Percentiles rank a stretch among this genome's conserved stretches.
These are phyloP conservation scores for Pichia sp. DNA, from an alignment of 1,139 yeast species.

Conservation along the genomic window DNA sequence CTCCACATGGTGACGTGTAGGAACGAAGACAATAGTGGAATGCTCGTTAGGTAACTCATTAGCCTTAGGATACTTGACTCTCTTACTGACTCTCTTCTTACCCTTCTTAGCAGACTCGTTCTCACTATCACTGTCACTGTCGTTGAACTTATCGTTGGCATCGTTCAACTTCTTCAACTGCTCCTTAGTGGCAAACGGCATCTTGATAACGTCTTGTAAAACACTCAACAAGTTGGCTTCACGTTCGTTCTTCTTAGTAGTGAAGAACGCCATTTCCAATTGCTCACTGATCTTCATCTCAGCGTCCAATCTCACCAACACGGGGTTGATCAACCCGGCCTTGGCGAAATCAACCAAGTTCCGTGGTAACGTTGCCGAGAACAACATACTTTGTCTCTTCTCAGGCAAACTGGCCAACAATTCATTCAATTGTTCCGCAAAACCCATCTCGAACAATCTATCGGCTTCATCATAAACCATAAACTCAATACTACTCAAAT, in stretches of 20 bases:
- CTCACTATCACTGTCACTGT: conserved; percentile 50
- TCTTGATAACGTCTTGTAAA: conserved; percentile 78
- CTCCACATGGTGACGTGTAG: conserved; percentile 98
- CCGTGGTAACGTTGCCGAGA: conserved; percentile 94
- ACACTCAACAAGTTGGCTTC: conserved; percentile 81
- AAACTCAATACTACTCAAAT: conserved; percentile 78
- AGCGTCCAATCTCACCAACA: conserved; percentile 86
- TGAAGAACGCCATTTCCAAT: conserved; percentile 84
- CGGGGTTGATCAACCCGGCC: conserved; percentile 92
- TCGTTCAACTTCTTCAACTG: conserved; percentile 52
- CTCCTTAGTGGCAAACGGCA: conserved; percentile 76
- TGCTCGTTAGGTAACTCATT: conserved; percentile 78
- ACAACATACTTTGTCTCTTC: conserved; percentile 80
- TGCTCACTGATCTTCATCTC: conserved; percentile 89
- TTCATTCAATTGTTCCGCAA: conserved; percentile 91
- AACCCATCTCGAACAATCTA: conserved; percentile 95
- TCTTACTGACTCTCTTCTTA: conserved; percentile 38
- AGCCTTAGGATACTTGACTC: conserved; percentile 65
- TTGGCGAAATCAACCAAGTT: conserved; percentile 95
- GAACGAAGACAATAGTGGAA: conserved; percentile 92
- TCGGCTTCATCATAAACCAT: conserved; percentile 99
- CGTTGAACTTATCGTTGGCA: conserved; percentile 45
- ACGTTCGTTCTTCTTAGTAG: conserved; percentile 80
- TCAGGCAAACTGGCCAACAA: conserved; percentile 80
- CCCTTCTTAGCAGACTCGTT: conserved; percentile 25